A percentile compares a stretch with the other conserved stretches of the same genome.
Evolutionary conservation across 2,329 filamentous ascomycete genomes (phyloP).

Genomic region (Scedosporium dehoogii): DNA sequence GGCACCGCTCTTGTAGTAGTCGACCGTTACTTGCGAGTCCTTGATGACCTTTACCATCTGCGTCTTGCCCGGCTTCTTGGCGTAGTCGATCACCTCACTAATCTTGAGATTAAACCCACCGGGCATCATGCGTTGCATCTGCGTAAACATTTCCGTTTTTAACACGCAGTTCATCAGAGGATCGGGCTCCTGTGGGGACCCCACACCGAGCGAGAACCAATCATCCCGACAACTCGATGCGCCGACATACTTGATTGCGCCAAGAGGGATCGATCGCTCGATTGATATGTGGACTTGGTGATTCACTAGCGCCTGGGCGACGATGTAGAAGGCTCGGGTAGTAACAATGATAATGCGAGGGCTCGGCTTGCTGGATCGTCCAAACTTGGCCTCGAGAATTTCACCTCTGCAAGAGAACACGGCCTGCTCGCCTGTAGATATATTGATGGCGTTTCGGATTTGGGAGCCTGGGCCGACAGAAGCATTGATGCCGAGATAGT

Average conservation of each 20-base stretch:
- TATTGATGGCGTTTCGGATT: slow-evolving; percentile 63
- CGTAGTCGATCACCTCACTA: slow-evolving; percentile 79
- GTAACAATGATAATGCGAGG: slow-evolving; percentile 80
- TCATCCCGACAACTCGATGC: slow-evolving; percentile 78
- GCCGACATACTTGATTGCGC: slow-evolving; percentile 80
- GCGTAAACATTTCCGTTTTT: slow-evolving; percentile 96
- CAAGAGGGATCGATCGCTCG: slow-evolving; percentile 73
- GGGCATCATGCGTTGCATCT: slow-evolving; percentile 70
- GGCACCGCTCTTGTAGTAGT: slow-evolving; percentile 88
- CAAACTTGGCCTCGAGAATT: slow-evolving; percentile 86
- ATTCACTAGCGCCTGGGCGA: slow-evolving; percentile 75
- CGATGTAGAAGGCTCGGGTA: slow-evolving; percentile 76
- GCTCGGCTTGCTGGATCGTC: slow-evolving; percentile 87
- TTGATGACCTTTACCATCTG: slow-evolving; percentile 83
- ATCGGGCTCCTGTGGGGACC: slow-evolving; percentile 85
- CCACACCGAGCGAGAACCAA: slow-evolving; percentile 89
- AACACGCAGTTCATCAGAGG: slow-evolving; percentile 88
- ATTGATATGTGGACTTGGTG: slow-evolving; percentile 70
- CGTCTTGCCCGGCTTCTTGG: slow-evolving; percentile 94
- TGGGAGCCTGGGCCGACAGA: slow-evolving; percentile 69
- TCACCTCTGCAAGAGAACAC: slow-evolving; percentile 90
- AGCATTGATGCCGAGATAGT: slow-evolving; percentile 86
- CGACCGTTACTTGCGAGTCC: slow-evolving; percentile 66
- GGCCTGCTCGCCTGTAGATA: slow-evolving; percentile 62
- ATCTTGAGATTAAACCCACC: slow-evolving; percentile 77